phyloP scores from a whole-genome alignment of 257 asterid genomes.

The Capsicum rhomboideum region DNA sequence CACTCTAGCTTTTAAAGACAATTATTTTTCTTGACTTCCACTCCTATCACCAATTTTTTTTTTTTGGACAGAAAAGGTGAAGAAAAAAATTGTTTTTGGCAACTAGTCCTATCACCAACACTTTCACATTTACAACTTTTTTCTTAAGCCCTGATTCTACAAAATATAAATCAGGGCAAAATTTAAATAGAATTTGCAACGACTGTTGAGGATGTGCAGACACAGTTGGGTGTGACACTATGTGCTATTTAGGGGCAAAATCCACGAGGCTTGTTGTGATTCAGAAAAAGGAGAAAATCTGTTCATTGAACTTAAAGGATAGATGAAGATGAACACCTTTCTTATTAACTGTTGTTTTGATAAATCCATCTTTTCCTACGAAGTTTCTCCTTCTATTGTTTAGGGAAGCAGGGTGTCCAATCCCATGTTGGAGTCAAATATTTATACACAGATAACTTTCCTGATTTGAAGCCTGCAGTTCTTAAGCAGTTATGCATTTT shows the following conservation, averaged over 20 bases:
- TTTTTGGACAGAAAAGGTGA: background rate
- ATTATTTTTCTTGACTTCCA: background rate
- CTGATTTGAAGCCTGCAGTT: background rate
- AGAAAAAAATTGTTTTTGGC: background rate
- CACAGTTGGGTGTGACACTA: background rate
- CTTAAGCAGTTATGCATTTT: background rate
- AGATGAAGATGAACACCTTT: background rate
- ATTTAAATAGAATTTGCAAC: background rate
- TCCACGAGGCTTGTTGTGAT: background rate
- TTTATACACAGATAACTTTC: background rate
- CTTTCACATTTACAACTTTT: background rate
- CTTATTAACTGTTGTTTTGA: background rate
- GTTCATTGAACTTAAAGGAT: background rate
- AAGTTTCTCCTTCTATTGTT: background rate
- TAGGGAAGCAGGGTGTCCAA: background rate
- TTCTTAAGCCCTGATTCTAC: background rate
- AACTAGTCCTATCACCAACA: background rate
- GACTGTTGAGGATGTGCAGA: background rate
- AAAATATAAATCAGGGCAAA: too few species aligned
- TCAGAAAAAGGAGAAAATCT: background rate
- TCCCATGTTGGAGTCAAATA: background rate
- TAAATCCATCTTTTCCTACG: background rate
- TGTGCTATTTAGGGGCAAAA: background rate
- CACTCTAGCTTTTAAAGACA: background rate
- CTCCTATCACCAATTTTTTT: background rate